phyloP scores from a whole-genome alignment of 1,284 basidiomycete genomes.

The Testicularia cyperi region DNA sequence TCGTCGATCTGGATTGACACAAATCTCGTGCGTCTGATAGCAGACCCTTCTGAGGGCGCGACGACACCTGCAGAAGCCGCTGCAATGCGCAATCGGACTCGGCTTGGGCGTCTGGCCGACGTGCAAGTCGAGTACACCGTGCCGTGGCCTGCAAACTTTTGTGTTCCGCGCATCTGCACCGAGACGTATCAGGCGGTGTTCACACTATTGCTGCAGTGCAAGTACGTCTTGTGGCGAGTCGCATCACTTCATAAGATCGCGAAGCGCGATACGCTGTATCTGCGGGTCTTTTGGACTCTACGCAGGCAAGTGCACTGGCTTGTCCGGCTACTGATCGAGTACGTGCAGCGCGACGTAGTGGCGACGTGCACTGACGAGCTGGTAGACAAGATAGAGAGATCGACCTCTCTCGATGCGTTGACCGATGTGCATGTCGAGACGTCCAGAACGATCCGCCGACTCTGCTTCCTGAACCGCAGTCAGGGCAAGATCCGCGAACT shows the following conservation, averaged over 20 bases:
- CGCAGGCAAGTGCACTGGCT: conserved; percentile 31
- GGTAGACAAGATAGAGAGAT: conserved; percentile 3
- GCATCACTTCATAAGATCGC: conserved; percentile 15
- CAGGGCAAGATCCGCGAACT: conserved; percentile 21
- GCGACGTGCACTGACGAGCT: conserved; percentile 5
- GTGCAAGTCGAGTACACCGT: conserved; percentile 28
- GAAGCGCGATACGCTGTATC: conserved; percentile 19
- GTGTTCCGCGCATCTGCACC: conserved; percentile 15
- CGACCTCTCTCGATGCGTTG: conserved; percentile 18
- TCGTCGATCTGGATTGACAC: conserved; percentile 25
- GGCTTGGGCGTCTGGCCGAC: conserved; percentile 18
- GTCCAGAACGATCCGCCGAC: conserved; percentile 13
- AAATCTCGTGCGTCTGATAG: conserved; percentile 16
- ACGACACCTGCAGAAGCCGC: too few species aligned
- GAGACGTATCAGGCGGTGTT: conserved; percentile 26
- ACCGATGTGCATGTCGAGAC: conserved; percentile 14
- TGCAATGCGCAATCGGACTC: conserved; percentile 5
- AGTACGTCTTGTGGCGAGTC: conserved; percentile 21
- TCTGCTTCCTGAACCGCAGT: conserved; percentile 21
- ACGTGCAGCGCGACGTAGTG: conserved; percentile 19
- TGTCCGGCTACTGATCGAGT: conserved; percentile 19
- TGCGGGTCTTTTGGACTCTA: conserved; percentile 33
- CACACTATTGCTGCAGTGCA: conserved; percentile 22
- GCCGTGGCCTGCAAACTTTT: conserved; percentile 32
- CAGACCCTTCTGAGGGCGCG: conserved; percentile 6